phyloP scores from a whole-genome alignment of 768 basidiomycete species.

The Zangia roseola region DNA sequence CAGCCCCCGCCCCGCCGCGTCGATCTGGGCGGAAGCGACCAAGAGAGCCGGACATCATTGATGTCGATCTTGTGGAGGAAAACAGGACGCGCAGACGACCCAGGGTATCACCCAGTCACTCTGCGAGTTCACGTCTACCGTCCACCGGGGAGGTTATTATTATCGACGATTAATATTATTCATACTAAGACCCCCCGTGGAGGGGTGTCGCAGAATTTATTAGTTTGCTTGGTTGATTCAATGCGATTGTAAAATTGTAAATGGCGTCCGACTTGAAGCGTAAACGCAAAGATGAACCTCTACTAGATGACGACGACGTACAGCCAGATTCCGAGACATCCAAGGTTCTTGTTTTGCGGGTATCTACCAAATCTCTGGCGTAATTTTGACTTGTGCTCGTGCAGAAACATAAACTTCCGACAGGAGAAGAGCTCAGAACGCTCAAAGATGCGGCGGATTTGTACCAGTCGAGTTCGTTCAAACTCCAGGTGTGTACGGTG shows the following conservation, averaged over 20 bases:
- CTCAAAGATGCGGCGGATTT: conserved; percentile 76
- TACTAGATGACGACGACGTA: neutral
- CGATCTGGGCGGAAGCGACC: conserved; percentile 37
- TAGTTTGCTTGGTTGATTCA: no score
- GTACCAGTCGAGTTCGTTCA: conserved; percentile 78
- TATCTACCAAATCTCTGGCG: no score
- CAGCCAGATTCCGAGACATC: conserved; percentile 1
- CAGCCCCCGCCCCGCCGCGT: neutral
- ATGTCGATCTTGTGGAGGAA: conserved; percentile 33
- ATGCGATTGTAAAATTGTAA: no score
- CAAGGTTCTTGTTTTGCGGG: conserved; percentile 17
- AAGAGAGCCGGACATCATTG: conserved; percentile 26
- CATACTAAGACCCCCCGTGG: no score
- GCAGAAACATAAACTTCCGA: conserved; percentile 50
- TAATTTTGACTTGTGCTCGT: neutral
- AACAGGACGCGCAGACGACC: conserved; percentile 20
- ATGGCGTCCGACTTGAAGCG: conserved; percentile 29
- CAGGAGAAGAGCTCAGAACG: conserved; percentile 64
- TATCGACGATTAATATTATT: conserved; percentile 35
- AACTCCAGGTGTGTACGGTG: conserved; percentile 63
- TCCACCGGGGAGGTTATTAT: conserved; percentile 44
- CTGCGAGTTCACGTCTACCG: conserved; percentile 11
- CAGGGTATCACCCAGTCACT: conserved; percentile 12
- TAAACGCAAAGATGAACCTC: conserved; percentile 20
- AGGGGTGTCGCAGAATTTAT: no score